phyloP scores from a whole-genome alignment of 2,329 filamentous ascomycete species.

The Ophiocordyceps camponoti-saundersi region DNA sequence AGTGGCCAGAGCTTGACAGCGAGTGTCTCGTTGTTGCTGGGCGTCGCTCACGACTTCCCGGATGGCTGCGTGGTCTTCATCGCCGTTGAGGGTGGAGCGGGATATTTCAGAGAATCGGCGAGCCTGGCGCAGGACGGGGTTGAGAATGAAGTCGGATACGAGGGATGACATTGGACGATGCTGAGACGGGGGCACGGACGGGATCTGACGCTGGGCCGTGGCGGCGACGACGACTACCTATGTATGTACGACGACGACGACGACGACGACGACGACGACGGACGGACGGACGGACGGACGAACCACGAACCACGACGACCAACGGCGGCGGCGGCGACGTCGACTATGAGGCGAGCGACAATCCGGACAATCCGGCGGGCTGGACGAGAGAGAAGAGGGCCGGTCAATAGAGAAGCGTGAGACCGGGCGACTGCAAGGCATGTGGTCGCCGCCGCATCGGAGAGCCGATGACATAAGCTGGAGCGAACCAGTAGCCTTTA shows the following conservation, averaged over 20 bases:
- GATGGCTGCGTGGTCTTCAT: constrained; percentile 12
- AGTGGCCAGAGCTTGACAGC: constrained; percentile 14
- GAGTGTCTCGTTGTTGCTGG: constrained; percentile 1
- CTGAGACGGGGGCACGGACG: constrained; percentile 2
- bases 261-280: not conserved
- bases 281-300: too few species aligned
- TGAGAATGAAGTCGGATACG: constrained; percentile 48
- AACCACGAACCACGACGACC: not conserved
- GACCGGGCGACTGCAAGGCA: not conserved
- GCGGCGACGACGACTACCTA: not conserved
- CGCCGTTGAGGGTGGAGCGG: constrained; percentile 18
- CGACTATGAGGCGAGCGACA: not conserved
- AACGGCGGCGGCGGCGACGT: not conserved
- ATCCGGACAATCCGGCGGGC: not conserved
- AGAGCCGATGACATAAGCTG: too few species aligned
- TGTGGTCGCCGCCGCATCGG: too few species aligned
- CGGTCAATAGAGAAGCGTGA: not conserved
- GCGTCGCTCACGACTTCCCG: not conserved
- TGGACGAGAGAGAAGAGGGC: not conserved
- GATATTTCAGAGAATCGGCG: constrained; percentile 42
- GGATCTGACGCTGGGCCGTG: not conserved
- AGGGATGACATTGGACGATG: constrained; percentile 37
- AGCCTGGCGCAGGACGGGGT: constrained; percentile 48
- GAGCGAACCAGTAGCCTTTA: too few species aligned
- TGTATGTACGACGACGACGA: not conserved